A percentile compares a stretch with the other conserved stretches of the same genome.
Conservation (phyloP, 2,329 filamentous ascomycete species). For the Colletotrichum endophyticum region DNA sequence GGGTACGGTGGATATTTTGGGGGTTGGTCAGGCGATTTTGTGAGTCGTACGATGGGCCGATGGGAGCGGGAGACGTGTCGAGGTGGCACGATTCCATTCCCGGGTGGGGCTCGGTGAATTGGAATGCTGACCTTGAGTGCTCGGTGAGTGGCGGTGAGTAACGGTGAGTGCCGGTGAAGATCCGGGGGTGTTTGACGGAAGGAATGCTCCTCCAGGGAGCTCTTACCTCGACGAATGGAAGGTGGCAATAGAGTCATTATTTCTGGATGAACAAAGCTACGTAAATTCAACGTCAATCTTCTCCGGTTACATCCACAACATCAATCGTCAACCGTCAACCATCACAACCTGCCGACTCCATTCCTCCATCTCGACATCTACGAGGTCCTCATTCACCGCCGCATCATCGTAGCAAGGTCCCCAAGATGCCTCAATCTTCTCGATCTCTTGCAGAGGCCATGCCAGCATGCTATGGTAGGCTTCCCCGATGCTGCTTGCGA, state of each 20-base stretch:
- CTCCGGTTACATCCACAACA: not conserved
- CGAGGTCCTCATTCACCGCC: not conserved
- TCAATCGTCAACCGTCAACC: not conserved
- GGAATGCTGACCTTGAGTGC: no score
- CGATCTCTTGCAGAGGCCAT: not conserved
- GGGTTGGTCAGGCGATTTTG: conserved; percentile 2
- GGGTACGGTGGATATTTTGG: not conserved
- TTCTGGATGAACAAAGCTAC: not conserved
- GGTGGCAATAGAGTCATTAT: not conserved
- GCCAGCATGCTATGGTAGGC: not conserved
- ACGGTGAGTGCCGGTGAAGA: not conserved
- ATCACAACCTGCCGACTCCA: not conserved
- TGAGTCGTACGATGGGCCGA: conserved; percentile 13
- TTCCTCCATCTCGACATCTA: not conserved
- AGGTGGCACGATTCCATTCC: conserved; percentile 5
- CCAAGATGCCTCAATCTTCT: not conserved
- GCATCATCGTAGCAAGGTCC: not conserved
- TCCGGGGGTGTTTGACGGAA: not conserved
- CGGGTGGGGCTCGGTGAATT: not conserved
- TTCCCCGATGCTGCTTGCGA: not conserved
- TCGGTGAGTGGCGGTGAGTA: not conserved
- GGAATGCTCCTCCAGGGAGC: not conserved
- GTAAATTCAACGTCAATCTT: not conserved
- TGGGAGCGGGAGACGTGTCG: not conserved
- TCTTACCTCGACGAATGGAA: not conserved